Evolutionary conservation across 129 eudicot genomes (phyloP), one percentile per base, ranked within the genome.

Genomic region (Tagetes erecta): DNA sequence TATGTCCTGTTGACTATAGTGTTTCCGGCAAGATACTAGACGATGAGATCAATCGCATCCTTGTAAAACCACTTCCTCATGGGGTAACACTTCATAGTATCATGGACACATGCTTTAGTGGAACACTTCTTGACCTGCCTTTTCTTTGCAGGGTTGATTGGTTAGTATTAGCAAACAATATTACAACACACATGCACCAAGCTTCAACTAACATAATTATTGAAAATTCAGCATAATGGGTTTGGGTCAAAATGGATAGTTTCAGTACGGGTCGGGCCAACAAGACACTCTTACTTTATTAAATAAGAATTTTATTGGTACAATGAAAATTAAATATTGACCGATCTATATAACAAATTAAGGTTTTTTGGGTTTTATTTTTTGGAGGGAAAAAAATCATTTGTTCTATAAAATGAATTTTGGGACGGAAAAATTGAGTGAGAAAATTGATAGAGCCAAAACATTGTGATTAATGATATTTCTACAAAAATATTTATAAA

Each of bases 91-190:
- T 90, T 71, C 92, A 90, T 33, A 83, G 87, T 74, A 83, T 90
- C 79, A 81, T 90, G 45, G 96, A 87, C 71, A 83, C 89, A 58
- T 85, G 93, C 89, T 83, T 60, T 81, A 83, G 91, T 60, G 96
- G 96, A 78, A 90, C 93, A 47, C 74, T 85, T 60, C 76, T 90
- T 39, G 93, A 90, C 66, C 83, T 90, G 9, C 88, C 86, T 60
- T 85, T 75, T 70, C 58, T 87, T 71, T 90, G 90, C 81, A 81
- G 79, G 69, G 75, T 86, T 46, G 70, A 83, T 76, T 62, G 72
- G 96, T 90, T 9, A 78, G 83, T 78, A 67, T 38, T 77, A 31
- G 8, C 41, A 3, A 75, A 59, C 20, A 47, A 10, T 34, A 6
- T 63, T 63, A 52, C 14, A 64, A 11, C 6, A 64, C 40, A 55